Evolutionary conservation across 345 rosid species (phyloP).

Genomic region (Ceriops tagal): DNA sequence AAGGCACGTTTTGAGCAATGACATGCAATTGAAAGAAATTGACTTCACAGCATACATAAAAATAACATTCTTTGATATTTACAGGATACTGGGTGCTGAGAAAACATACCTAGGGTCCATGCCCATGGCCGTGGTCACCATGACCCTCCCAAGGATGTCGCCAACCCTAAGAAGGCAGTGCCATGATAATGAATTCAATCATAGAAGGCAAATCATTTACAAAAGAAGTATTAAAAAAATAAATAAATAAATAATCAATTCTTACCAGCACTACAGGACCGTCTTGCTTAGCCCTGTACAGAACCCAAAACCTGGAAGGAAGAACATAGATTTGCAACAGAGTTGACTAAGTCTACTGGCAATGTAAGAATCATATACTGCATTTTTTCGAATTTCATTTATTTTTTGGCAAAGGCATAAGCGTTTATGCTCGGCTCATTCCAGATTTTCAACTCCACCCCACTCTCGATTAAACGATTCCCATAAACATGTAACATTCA

Average conservation of each 20-base stretch:
- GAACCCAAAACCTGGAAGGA: slow-evolving; percentile 81
- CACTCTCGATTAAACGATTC: neutral
- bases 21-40: no score
- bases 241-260: neutral
- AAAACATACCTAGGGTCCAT: slow-evolving; percentile 47
- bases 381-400: neutral
- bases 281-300: slow-evolving; percentile 92
- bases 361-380: neutral
- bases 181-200: neutral
- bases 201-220: neutral
- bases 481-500: neutral
- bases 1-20: no score
- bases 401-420: neutral
- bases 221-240: neutral
- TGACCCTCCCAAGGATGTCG: slow-evolving; percentile 99
- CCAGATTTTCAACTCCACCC: no score
- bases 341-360: neutral
- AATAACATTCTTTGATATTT: no score
- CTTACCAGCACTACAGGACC: slow-evolving; percentile 93
- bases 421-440: neutral
- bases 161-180: slow-evolving; percentile 62
- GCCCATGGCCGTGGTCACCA: slow-evolving; percentile 73
- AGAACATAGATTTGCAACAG: slow-evolving; percentile 5
- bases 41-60: no score
- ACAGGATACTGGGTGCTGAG: no score